A percentile compares a stretch with the other conserved stretches of the same genome.
Conservation (phyloP, 2,329 filamentous ascomycete genomes). For the Fusarium sterilihyphosum region DNA sequence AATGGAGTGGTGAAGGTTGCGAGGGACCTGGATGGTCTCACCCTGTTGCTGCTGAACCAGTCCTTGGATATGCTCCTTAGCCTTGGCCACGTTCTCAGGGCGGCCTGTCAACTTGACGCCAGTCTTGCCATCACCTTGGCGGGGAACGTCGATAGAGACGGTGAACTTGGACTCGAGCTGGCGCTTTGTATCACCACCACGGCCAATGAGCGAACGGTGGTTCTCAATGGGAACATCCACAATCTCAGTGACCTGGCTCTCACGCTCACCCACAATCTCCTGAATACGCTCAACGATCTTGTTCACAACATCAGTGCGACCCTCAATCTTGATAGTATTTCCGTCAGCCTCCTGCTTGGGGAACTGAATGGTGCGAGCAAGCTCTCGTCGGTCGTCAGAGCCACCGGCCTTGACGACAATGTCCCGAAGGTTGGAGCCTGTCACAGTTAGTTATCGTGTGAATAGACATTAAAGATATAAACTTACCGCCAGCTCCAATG, state of each 20-base stretch:
- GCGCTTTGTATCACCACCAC: slow-evolving; percentile 87
- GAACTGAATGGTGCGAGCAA: slow-evolving; percentile 93
- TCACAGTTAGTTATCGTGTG: slow-evolving; percentile 44
- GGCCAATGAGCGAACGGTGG: slow-evolving; percentile 90
- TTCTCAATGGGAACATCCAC: slow-evolving; percentile 89
- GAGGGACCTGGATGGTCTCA: slow-evolving; percentile 86
- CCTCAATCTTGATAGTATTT: slow-evolving; percentile 87
- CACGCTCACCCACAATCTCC: slow-evolving; percentile 82
- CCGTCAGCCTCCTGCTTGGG: slow-evolving; percentile 87
- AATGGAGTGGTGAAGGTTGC: slow-evolving; percentile 83
- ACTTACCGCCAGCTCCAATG: slow-evolving; percentile 87
- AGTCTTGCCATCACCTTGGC: slow-evolving; percentile 84
- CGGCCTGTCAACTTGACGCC: slow-evolving; percentile 87
- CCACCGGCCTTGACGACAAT: slow-evolving; percentile 91
- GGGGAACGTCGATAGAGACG: slow-evolving; percentile 89
- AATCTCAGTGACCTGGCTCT: slow-evolving; percentile 81
- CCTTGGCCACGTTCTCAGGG: slow-evolving; percentile 81
- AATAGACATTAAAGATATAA: neutral
- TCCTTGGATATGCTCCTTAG: slow-evolving; percentile 83
- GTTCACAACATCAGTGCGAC: slow-evolving; percentile 83
- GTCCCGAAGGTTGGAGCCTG: slow-evolving; percentile 84
- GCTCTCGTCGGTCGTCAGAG: slow-evolving; percentile 82
- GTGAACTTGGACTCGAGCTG: slow-evolving; percentile 87
- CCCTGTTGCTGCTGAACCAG: slow-evolving; percentile 88
- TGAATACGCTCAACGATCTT: slow-evolving; percentile 87